Conservation (phyloP, 257 asterid genomes). For the Primulina eburnea region DNA sequence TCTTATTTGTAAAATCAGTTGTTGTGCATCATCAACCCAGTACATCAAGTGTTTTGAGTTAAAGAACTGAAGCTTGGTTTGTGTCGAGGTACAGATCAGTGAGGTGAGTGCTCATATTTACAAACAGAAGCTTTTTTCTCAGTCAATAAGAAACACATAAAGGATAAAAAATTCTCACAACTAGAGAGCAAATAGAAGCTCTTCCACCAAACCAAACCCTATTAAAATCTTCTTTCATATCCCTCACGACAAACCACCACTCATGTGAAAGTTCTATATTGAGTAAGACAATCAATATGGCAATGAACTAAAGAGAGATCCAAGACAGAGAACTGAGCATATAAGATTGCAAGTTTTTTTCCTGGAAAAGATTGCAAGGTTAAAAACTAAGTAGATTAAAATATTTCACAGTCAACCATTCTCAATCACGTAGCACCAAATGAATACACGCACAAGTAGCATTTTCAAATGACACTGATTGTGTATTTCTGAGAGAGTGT, state of each 20-base stretch:
- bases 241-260: not conserved
- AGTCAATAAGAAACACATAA: not conserved
- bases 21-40: not conserved
- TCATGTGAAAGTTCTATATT: not conserved
- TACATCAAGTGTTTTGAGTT: not conserved
- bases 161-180: not conserved
- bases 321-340: not conserved
- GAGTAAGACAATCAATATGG: not conserved
- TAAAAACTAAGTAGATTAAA: not conserved
- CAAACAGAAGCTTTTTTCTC: not conserved
- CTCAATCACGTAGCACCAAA: constrained; percentile 15
- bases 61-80: not conserved
- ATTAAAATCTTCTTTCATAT: not conserved
- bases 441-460: constrained; percentile 9
- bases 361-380: not conserved
- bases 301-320: not conserved
- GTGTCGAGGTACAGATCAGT: not conserved
- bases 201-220: not conserved
- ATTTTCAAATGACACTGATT: constrained; percentile 14
- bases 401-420: constrained; percentile 2
- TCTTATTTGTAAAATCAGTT: not conserved
- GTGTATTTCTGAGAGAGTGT: not conserved
- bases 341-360: not conserved
- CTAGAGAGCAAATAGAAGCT: not conserved
- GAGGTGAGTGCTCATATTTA: not conserved